These are phyloP conservation scores for Leishmania tarentolae DNA, from an alignment of 208 protist genomes.

Conservation along the genomic window DNA sequence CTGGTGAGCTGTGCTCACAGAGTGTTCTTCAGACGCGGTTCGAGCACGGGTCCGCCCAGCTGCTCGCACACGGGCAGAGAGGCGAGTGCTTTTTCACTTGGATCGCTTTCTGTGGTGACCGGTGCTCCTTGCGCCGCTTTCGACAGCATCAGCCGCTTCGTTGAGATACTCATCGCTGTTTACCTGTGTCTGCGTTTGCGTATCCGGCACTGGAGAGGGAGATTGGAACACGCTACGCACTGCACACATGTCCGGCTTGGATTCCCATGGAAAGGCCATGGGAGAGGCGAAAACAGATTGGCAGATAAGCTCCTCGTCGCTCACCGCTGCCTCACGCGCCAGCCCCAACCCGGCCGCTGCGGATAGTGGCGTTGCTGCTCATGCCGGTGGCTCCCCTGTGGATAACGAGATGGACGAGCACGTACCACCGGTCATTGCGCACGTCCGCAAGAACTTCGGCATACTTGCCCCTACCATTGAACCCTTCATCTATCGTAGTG, in stretches of 20 bases:
- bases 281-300: conserved; percentile 13
- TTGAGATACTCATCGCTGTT: neutral
- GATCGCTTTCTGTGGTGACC: neutral
- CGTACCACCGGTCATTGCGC: conserved; percentile 42
- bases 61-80: neutral
- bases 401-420: conserved; percentile 28
- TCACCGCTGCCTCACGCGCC: neutral
- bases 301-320: conserved; percentile 24
- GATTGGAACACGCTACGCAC: neutral
- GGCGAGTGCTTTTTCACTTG: neutral
- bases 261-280: conserved; percentile 13
- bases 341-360: conserved; percentile 1
- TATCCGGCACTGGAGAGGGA: neutral
- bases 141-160: neutral
- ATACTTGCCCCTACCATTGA: conserved; percentile 52
- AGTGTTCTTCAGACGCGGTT: neutral
- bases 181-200: neutral
- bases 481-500: conserved; percentile 59
- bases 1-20: neutral
- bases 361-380: neutral
- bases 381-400: neutral
- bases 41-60: neutral
- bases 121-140: neutral
- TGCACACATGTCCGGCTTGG: conserved; percentile 15
- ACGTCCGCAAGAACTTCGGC: conserved; percentile 71